Evolutionary conservation across 1,139 yeast species (phyloP), one percentile per base, ranked within the genome.

Genomic region (Eremothecium cymbalariae): DNA sequence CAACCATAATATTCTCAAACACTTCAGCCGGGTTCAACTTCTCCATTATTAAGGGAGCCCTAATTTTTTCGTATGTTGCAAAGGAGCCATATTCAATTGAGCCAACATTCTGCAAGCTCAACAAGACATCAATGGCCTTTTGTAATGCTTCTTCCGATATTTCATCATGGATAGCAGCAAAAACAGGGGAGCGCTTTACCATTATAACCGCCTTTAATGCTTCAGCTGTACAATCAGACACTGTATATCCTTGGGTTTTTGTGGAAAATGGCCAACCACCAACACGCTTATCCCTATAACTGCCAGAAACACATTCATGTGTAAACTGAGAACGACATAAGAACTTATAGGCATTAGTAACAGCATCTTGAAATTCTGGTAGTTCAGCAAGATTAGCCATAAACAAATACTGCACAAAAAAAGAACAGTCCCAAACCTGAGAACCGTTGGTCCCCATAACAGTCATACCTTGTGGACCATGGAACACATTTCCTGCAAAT

Each of bases 241-340:
- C 99, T 0, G 95, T 82, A 51, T 88, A 93, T 0, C 99, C 99
- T 60, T 93, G 98, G 11, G 82, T 79, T 51, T 86, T 85, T 0
- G 97, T 93, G 34, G 95, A 83, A 55, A 90, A 93, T 0, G 97
- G 96, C 93, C 95, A 93, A 0, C 85, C 94, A n/a, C 98, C 99
- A 33, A 67, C 68, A 37, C 98, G 67, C 40, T 68, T 71, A 52
- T 90, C 97, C 48, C 98, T 70, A 59, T 69, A 88, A 41, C 88
- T 77, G 4, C 93, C 94, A 1, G 68, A 70, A 3, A 62, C 84
- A 53, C 94, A 78, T 25, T 88, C 84, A 4, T 77, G 77, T 33
- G 81, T 81, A 55, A 90, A 86, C 51, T 90, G 97, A 0, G 95
- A 80, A 39, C 85, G 66, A 8, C 85, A 69, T 36, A 93, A 63